phyloP scores from a whole-genome alignment of 176 grass and related monocot genomes.

The Eremochloa ophiuroides region DNA sequence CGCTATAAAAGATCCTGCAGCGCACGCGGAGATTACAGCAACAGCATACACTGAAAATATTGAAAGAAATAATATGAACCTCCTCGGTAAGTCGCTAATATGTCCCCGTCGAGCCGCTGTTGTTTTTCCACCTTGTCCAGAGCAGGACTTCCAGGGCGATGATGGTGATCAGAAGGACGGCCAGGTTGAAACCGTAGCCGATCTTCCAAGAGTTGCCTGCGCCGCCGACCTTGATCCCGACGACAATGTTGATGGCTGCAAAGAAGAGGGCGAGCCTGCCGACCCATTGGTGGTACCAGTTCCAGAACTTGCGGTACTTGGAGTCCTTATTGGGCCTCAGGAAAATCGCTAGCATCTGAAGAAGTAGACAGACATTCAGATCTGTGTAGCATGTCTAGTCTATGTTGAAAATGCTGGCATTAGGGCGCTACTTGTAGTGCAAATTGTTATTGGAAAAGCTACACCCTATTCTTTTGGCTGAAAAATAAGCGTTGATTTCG shows the following conservation, averaged over 20 bases:
- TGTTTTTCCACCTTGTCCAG: constrained; percentile 68
- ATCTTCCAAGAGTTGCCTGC: constrained; percentile 80
- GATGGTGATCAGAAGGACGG: constrained; percentile 58
- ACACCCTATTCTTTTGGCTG: no score
- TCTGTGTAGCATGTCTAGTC: neutral
- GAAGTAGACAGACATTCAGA: constrained; percentile 18
- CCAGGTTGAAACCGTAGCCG: constrained; percentile 82
- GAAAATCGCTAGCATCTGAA: constrained; percentile 76
- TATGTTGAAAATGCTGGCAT: neutral
- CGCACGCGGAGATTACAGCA: neutral
- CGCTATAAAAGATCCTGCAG: neutral
- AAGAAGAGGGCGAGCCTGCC: constrained; percentile 83
- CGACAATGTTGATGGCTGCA: constrained; percentile 76
- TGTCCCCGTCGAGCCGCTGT: constrained; percentile 20
- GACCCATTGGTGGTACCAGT: constrained; percentile 96
- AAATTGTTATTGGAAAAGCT: neutral
- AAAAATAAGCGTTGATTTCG: no score
- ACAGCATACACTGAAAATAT: neutral
- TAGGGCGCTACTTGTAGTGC: neutral
- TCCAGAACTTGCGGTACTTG: constrained; percentile 84
- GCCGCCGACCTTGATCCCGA: constrained; percentile 69
- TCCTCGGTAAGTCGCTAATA: constrained; percentile 27
- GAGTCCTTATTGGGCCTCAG: constrained; percentile 68
- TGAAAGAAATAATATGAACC: neutral
- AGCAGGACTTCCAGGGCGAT: constrained; percentile 78